Percentiles rank a stretch among this genome's conserved stretches.
phyloP scores from a whole-genome alignment of 192 early-diverging fungal genomes.

The Physocladia obscura region DNA sequence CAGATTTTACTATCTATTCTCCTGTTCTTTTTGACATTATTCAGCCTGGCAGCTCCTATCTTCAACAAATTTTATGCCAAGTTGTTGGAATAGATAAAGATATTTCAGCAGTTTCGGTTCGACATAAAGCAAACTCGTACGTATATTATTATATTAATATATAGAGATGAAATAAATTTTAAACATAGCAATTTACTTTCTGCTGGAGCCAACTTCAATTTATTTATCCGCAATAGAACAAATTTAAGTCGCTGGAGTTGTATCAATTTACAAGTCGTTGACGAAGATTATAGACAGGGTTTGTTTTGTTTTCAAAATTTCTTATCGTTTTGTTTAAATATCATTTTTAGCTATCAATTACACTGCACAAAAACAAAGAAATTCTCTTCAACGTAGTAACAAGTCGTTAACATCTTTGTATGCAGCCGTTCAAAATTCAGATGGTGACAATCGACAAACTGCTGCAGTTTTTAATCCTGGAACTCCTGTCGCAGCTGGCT shows the following conservation, averaged over 20 bases:
- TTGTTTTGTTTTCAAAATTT: conserved; percentile 9
- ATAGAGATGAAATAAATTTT: not conserved
- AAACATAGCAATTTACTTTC: conserved; percentile 17
- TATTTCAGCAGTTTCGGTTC: conserved; percentile 52
- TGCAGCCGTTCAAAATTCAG: not conserved
- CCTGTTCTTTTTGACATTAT: conserved; percentile 60
- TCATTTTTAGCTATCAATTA: conserved; percentile 30
- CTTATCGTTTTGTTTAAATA: conserved; percentile 9
- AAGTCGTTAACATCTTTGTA: not conserved
- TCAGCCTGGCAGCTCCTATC: conserved; percentile 44
- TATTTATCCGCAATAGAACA: conserved; percentile 44
- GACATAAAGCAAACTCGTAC: conserved; percentile 37
- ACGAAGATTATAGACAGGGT: conserved; percentile 61
- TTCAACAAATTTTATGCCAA: conserved; percentile 50
- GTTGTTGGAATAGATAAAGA: conserved; percentile 52
- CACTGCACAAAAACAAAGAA: not conserved
- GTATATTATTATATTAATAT: not conserved
- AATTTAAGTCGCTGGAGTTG: conserved; percentile 47
- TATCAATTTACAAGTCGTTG: conserved; percentile 57
- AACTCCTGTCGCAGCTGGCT: conserved; percentile 44
- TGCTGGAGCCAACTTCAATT: conserved; percentile 51
- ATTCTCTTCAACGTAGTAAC: not conserved
- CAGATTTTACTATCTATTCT: conserved; percentile 54
- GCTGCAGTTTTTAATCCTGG: not conserved
- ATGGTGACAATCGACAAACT: not conserved